phyloP scores from a whole-genome alignment of 2,329 filamentous ascomycete genomes.

The Helotiales sp. region DNA sequence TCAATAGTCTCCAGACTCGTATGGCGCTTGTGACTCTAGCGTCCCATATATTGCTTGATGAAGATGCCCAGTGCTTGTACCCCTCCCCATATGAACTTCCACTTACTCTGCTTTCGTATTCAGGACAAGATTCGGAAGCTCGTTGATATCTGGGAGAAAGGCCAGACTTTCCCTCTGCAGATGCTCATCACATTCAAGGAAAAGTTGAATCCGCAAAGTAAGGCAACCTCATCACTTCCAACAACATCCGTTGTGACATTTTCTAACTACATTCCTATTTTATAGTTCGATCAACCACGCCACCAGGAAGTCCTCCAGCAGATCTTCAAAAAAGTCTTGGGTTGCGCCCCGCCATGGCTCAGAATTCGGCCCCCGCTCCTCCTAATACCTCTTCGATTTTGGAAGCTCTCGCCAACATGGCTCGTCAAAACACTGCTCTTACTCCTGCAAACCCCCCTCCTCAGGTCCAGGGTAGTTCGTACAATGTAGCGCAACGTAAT shows the following conservation, averaged over 20 bases:
- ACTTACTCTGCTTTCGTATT: constrained; percentile 49
- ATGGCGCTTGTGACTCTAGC: constrained; percentile 28
- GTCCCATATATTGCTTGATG: constrained; percentile 18
- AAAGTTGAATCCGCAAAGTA: constrained; percentile 72
- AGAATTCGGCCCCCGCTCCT: constrained; percentile 42
- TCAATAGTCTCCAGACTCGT: constrained; percentile 21
- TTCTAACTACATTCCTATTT: constrained; percentile 40
- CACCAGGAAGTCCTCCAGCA: constrained; percentile 54
- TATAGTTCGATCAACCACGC: constrained; percentile 70
- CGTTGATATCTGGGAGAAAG: constrained; percentile 97
- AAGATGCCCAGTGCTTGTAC: constrained; percentile 13
- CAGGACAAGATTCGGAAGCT: constrained; percentile 96
- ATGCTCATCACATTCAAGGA: constrained; percentile 83
- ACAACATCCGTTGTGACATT: constrained; percentile 24
- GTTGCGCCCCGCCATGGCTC: constrained; percentile 35
- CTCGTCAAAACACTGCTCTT: constrained; percentile 66
- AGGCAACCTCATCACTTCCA: constrained; percentile 41
- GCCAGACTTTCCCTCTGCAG: constrained; percentile 79
- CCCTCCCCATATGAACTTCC: constrained; percentile 27
- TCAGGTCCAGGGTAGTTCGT: constrained; percentile 36
- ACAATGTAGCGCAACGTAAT: constrained; percentile 46
- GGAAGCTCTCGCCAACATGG: constrained; percentile 78
- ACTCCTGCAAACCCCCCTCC: constrained; percentile 32
- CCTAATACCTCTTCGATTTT: constrained; percentile 67
- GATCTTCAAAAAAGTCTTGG: constrained; percentile 41